Evolutionary conservation across 305 asterid genomes (phyloP), one percentile per base, ranked within the genome.

Genomic region (Fraxinus sp.): DNA sequence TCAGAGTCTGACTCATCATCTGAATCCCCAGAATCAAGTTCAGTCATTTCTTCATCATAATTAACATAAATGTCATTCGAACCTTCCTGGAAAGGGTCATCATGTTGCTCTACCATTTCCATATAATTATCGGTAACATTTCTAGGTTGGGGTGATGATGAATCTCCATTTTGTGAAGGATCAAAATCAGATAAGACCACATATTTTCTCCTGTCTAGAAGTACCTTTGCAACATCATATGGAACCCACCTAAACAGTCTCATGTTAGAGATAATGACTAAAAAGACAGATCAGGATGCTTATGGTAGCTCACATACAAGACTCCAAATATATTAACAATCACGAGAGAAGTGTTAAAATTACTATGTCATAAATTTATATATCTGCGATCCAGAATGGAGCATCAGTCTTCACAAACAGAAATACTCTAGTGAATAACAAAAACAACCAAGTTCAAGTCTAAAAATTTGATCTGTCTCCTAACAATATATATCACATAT

Each of bases 191-290:
- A 95, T 68, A 96, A 86, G 78, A 91, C 94, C 76, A 87, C 94
- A 79, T 92, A 92, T 32, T 86, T 90, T 84, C 90, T 91, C 87
- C 90, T 88, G 85, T 95, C 98, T 22, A 96, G 94, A 84, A 89
- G 82, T 55, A 93, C 95, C 92, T 89, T 93, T 74, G 90, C 93
- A 83, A 89, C 82, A 85, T 93, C 95, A 87, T 90, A 96, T 32
- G 89, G 91, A 84, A 95, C 88, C 99, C 99, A 96, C 92, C 99
- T 96, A 79, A 84, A 55, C 16, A 88, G 84, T 59, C 55, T 77
- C 75, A 73, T 22, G 85, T 87, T 62, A 82, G 77, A 79, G 79
- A 77, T 33, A 32, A 73, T 14, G 49, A 82, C 66, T 26, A 14
- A 24, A 76, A 39, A 28, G 20, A 26, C 28, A 43, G 71, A 55